Percentiles rank a stretch among this genome's conserved stretches.
phyloP scores from a whole-genome alignment of 2,329 filamentous ascomycete species.

The Paraphoma sp. region DNA sequence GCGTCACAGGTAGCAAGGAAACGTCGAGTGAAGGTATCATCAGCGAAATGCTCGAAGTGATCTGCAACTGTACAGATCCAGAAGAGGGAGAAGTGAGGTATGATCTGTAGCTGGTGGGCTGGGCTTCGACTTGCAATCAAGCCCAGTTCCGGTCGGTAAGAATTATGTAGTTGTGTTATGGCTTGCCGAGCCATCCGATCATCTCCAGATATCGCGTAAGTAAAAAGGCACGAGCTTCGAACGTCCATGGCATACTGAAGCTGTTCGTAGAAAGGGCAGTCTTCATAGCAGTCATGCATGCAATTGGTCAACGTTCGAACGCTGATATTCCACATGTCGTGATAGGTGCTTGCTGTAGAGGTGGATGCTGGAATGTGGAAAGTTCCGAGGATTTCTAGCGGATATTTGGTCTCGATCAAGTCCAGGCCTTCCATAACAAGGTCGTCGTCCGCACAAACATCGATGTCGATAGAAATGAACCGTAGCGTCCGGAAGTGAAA shows the following conservation, averaged over 20 bases:
- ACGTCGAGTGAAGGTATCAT: constrained; percentile 25
- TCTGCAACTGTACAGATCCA: constrained; percentile 49
- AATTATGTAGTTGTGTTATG: constrained; percentile 24
- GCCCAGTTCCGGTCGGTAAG: constrained; percentile 27
- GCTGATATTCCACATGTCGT: constrained; percentile 28
- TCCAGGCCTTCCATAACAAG: neutral
- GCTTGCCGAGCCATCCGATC: constrained; percentile 32
- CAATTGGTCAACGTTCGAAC: constrained; percentile 45
- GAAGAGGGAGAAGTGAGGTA: constrained; percentile 43
- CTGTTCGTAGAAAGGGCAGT: constrained; percentile 40
- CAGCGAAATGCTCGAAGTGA: constrained; percentile 47
- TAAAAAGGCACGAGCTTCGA: constrained; percentile 27
- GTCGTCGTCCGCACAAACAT: neutral
- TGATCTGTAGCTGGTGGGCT: constrained; percentile 31
- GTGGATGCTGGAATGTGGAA: neutral
- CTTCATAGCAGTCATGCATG: constrained; percentile 39
- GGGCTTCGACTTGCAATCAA: constrained; percentile 47
- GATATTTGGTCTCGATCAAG: neutral
- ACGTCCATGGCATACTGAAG: constrained; percentile 32
- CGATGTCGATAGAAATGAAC: neutral
- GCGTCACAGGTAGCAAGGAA: neutral
- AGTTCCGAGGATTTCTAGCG: neutral
- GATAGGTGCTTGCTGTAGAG: neutral
- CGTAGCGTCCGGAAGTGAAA: constrained; percentile 6
- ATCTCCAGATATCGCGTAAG: constrained; percentile 34